Evolutionary conservation across 352 stramenopile species (phyloP), one percentile per base, ranked within the genome.

Genomic region (Pythium aquatile): DNA sequence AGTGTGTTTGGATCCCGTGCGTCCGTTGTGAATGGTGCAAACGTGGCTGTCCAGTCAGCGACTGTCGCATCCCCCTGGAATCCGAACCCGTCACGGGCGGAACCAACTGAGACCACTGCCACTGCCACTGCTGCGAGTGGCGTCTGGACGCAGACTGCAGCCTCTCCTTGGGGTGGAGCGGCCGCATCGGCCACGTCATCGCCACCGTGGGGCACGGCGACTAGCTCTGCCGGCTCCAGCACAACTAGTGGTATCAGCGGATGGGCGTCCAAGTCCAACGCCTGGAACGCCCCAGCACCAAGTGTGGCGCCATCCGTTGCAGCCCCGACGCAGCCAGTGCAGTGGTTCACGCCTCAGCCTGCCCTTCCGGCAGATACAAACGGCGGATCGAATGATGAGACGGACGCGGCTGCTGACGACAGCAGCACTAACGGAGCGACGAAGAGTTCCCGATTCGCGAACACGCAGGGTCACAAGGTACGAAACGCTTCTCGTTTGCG

Each of bases 391-490:
- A 14, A 33, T 1, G 30, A 16, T 3, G 30, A 60, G 1, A 28
- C 46, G 4, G 30, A 42, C 10, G 16, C 49, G 33, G 16, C 49
- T 16, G 42, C 26, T 28, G 44, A 52, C 30, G 28, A 42, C 37
- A 6, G 42, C 17, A 26, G 7, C 46, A n/a, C 26, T 13, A 3
- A n/a, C 13, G 16, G 39, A 37, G 28, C 4, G 40, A 56, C 44
- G 35, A 68, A 68, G 47, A 63, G 58, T 26, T 28, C 55, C 2
- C 62, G 82, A 17, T 80, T 94, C 7, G 77, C 82, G 13, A 76
- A 78, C 11, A 83, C 79, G 47, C 88, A 92, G 57, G 81, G 81
- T 0, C 79, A 94, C 72, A 94, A 93, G 67, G 76, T 84, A 56
- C 10, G 52, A 1, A 29, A 4, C 6, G 8, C 28, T 32, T n/a